These are phyloP conservation scores for Macadamia tetraphylla DNA, from an alignment of 164 flowering plant species.

Conservation along the genomic window DNA sequence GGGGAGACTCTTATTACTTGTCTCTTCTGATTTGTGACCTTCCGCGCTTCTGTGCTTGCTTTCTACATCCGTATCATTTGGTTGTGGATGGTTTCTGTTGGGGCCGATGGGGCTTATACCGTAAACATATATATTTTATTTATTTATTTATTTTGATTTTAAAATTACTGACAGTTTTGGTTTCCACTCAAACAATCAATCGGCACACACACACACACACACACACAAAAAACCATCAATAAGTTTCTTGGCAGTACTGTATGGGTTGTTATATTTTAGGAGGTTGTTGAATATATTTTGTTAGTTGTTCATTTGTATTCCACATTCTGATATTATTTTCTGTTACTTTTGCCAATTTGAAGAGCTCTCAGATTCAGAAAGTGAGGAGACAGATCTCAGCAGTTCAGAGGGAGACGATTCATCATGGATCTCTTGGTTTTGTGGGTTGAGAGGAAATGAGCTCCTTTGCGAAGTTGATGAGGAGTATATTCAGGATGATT, in stretches of 20 bases:
- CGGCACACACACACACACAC: too few species aligned
- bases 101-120: too few species aligned
- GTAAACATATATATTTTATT: not conserved
- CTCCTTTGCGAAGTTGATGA: slow-evolving; percentile 96
- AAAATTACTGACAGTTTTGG: not conserved
- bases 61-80: too few species aligned
- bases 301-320: not conserved
- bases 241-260: not conserved
- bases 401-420: slow-evolving; percentile 92
- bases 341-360: not conserved
- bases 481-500: slow-evolving; percentile 91
- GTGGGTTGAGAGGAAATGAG: slow-evolving; percentile 89
- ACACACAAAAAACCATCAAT: too few species aligned
- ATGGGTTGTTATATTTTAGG: not conserved
- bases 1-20: too few species aligned
- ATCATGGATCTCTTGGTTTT: slow-evolving; percentile 95
- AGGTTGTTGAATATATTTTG: not conserved
- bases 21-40: too few species aligned
- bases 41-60: too few species aligned
- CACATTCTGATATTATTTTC: not conserved
- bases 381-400: slow-evolving; percentile 87
- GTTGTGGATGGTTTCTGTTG: not conserved
- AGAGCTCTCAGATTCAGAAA: slow-evolving; percentile 83
- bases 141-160: not conserved
- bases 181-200: not conserved